Base-by-base conservation (phyloP, 805 yeast species). In the Myxozyma monticola region DNA sequence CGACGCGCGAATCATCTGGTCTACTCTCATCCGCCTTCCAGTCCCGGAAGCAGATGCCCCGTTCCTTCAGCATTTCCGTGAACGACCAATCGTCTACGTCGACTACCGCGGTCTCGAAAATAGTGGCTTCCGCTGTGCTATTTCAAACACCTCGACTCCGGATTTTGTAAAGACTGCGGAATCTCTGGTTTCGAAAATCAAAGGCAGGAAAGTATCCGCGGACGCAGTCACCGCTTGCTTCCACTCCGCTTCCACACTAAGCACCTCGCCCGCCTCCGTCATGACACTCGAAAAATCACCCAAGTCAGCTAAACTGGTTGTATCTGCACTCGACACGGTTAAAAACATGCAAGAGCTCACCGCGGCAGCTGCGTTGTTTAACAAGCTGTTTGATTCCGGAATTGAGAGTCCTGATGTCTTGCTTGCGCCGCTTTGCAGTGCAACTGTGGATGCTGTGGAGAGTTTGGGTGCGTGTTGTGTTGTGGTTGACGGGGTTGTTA, bases 1-100 rank as follows among this genome's bases (percentile, higher is more conserved):
- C 35, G 62, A 58, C 35, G 45, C 56, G 37, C 46, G 63, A 10
- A 30, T 48, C 12, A 42, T 61, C 18, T 60, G 64, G 64, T 35
- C 48, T 3, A 30, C 41, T 2, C 48, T 57, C n/a, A 31, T 60
- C 17, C 49, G 48, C 14, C 48, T 49, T 14, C 56, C 45, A 20
- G 38, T 37, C 12, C 38, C 33, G 21, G 42, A 31, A 28, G 37
- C 38, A 15, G 42, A 25, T 9, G 37, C 45, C 17, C 40, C 48
- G 15, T n/a, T 28, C 4, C 33, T 46, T 24, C 50, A 47, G 38
- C 52, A 54, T 29, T 44, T 22, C 42, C 36, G 56, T 14, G 53
- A 54, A 15, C 51, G 56, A 4, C 59, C 59, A 3, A 49, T 56
- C 26, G 42, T 53, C 24, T 35, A 31, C 14, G 54, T 56, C 24